Evolutionary conservation across 208 protist species (phyloP).

Genomic region (Sergeia podlipaevii): DNA sequence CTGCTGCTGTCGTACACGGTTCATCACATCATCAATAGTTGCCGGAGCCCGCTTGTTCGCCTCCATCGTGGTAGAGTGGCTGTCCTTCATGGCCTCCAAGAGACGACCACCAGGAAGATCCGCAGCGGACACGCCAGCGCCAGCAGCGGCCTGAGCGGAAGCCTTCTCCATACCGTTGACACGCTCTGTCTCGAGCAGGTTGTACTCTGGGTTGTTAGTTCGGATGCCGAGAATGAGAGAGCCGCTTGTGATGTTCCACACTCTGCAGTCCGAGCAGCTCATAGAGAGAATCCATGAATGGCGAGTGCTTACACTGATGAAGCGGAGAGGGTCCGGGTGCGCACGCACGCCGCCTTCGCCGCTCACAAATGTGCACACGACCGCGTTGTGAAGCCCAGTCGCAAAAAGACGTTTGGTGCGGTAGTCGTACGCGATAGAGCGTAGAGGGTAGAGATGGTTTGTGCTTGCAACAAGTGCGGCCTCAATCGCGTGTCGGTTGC

Average conservation of each 20-base stretch:
- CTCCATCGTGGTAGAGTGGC: too few species aligned
- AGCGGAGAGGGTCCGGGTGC: conserved; percentile 42
- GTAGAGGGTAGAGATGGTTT: conserved; percentile 31
- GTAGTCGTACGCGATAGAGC: conserved; percentile 59
- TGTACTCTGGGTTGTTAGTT: conserved; percentile 59
- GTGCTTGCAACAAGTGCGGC: conserved; percentile 23
- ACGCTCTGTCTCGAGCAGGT: conserved; percentile 30
- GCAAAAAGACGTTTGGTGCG: conserved; percentile 51
- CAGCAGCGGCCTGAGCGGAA: not conserved
- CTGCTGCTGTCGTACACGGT: not conserved
- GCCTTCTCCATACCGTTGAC: conserved; percentile 7
- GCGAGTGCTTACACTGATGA: conserved; percentile 32
- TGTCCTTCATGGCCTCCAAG: too few species aligned
- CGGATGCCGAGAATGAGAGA: conserved; percentile 59
- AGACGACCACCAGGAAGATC: too few species aligned
- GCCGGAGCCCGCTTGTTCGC: not conserved
- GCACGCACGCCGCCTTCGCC: conserved; percentile 42
- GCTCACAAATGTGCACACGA: conserved; percentile 62
- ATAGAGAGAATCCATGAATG: conserved; percentile 43
- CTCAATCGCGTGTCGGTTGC: conserved; percentile 38
- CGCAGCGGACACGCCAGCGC: too few species aligned
- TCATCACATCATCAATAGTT: not conserved
- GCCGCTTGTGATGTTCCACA: conserved; percentile 50
- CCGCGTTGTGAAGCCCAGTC: conserved; percentile 59
- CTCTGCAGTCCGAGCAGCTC: conserved; percentile 49